These are phyloP conservation scores for Miscanthus lutarioriparius DNA, from an alignment of 176 grass and related monocot species.

Conservation along the genomic window DNA sequence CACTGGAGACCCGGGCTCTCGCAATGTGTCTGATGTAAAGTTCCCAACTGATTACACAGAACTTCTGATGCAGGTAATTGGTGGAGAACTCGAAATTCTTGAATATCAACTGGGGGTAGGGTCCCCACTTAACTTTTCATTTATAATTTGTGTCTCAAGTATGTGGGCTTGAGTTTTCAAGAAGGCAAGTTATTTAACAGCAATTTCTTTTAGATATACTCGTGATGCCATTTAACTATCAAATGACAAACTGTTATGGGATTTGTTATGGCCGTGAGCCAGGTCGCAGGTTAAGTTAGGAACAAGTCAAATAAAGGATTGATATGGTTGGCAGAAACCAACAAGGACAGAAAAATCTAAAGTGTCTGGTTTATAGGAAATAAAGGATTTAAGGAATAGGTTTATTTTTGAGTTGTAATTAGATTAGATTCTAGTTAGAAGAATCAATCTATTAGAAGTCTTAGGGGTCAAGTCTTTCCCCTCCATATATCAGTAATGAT, in stretches of 20 bases:
- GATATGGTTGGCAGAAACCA: no score
- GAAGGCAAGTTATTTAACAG: background rate
- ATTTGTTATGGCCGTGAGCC: background rate
- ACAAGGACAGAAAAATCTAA: no score
- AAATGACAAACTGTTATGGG: background rate
- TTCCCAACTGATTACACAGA: slow-evolving; percentile 78
- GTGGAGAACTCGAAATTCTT: slow-evolving; percentile 11
- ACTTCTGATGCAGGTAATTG: slow-evolving; percentile 68
- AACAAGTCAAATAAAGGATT: background rate
- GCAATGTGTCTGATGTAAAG: slow-evolving; percentile 44
- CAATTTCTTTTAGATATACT: background rate
- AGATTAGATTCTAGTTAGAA: no score
- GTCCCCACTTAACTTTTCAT: background rate
- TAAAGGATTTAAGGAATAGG: no score
- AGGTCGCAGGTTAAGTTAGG: background rate
- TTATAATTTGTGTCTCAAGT: slow-evolving; percentile 1
- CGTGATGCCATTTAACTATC: background rate
- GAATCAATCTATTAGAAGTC: no score
- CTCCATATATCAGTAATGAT: no score
- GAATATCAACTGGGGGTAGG: background rate
- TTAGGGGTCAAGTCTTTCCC: no score
- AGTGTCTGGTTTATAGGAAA: background rate
- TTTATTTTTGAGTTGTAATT: no score
- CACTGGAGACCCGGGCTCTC: slow-evolving; percentile 44
- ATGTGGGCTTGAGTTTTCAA: background rate